Evolutionary conservation across 1,284 basidiomycete genomes (phyloP), one percentile per base, ranked within the genome.

Genomic region (Fomitopsis palustris): DNA sequence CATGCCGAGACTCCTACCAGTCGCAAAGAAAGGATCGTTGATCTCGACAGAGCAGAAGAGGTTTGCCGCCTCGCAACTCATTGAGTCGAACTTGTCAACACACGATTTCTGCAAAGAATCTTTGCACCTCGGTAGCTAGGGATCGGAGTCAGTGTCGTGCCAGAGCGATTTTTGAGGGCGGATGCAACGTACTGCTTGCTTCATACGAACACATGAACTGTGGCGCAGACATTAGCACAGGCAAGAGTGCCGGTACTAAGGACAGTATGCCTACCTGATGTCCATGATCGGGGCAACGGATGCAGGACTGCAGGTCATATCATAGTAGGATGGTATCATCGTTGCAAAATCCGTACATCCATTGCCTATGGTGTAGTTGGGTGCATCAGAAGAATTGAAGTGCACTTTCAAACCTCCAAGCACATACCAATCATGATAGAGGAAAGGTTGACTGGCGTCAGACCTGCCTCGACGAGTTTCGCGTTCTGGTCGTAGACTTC

Each of bases 401-500:
- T 37, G 12, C 1, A 29, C n/a, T n/a, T n/a, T n/a, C n/a, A n/a
- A n/a, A n/a, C n/a, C n/a, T n/a, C n/a, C 25, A 6, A 52, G 35
- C 43, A 65, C 74, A 75, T 77, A 79, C 94, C 93, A 55, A 96
- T 93, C 76, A 95, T 83, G 37, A 92, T 77, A 17, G 88, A 90
- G 53, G 84, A 81, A 6, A 96, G 77, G 69, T 95, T 95, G 66
- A 96, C 83, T 0, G 90, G 87, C 6, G 83, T 81, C 64, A 87
- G 70, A 1, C 87, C 89, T 0, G 78, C 80, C n/a, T 81, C 75
- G 12, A 79, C 71, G 14, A 90, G 76, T 29, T 72, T 69, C 6
- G 80, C 74, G 70, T 96, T 95, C 63, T 91, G 87, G 72, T 95
- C 93, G 47, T 88, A 86, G 0, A 96, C 83, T 17, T 85, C 84